Evolutionary conservation across 495 filamentous ascomycete genomes (phyloP), one percentile per base, ranked within the genome.

Genomic region (Aspergillus baeticus): DNA sequence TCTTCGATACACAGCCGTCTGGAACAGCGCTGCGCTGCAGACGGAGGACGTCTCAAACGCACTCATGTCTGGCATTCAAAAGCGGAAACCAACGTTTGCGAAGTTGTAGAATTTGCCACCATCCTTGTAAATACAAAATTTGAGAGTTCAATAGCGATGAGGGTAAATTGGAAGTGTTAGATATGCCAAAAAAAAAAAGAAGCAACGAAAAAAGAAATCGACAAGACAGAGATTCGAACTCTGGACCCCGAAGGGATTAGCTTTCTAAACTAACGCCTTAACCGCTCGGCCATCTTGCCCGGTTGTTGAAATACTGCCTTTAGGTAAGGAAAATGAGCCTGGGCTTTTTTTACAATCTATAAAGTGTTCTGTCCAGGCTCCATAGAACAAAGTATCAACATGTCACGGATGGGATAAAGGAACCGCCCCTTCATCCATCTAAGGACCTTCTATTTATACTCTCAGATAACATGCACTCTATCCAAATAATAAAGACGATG

Each of bases 21-120:
- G 92, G 94, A 98, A 98, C 63, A 77, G 82, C 51, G 87, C 84
- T 3, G 86, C 87, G 57, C 63, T 97, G 55, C 93, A 97, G 77
- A 88, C 89, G 6, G 75, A 77, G 50, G 94, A 98, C 79, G 77
- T 96, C 8, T 67, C 81, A 60, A 73, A 78, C 45, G 92, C 94
- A 0, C 71, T 96, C 65, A 58, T 88, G 55, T 87, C 87, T 6
- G 90, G 89, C 2, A 66, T 96, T 50, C 77, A 88, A 75, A 96
- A 88, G 81, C 84, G 79, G 59, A 93, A 84, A 61, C 85, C 90
- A 10, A 89, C 73, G 10, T 98, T 96, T 79, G 87, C 86, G 71
- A 98, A 97, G 75, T 71, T 98, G 51, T 98, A 77, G 36, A 38
- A 21, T 31, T 45, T 23, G 10, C 21, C 26, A 29, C 4, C 26